Evolutionary conservation across 768 basidiomycete species (phyloP).

Genomic region (Goffeauzyma gilvescens): DNA sequence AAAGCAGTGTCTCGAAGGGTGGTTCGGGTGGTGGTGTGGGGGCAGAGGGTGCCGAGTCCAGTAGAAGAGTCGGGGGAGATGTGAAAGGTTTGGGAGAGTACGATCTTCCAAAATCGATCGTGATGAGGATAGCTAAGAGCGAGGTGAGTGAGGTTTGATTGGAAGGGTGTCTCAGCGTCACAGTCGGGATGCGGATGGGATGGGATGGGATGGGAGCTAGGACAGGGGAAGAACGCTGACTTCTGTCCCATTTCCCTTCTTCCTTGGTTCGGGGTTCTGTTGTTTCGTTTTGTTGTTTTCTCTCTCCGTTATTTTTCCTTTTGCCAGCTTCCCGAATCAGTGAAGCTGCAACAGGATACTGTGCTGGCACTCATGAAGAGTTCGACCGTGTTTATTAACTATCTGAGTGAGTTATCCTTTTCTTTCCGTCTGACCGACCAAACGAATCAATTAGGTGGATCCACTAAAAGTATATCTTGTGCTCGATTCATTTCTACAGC

Average conservation of each 20-base stretch:
- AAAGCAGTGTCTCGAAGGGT: no score
- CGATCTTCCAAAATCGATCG: slow-evolving; percentile 64
- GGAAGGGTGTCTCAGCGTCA: background rate
- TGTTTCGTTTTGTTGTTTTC: no score
- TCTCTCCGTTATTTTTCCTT: no score
- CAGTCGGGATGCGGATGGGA: no score
- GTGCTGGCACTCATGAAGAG: slow-evolving; percentile 66
- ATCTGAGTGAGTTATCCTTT: slow-evolving; percentile 45
- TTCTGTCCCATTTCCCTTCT: background rate
- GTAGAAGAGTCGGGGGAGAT: no score
- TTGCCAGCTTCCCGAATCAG: slow-evolving; percentile 37
- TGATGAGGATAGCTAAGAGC: slow-evolving; percentile 68
- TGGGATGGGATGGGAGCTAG: background rate
- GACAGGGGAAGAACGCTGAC: background rate
- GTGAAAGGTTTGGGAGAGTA: slow-evolving; percentile 81
- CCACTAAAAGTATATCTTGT: background rate
- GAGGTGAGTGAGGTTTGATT: slow-evolving; percentile 39
- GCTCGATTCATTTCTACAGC: slow-evolving; percentile 24
- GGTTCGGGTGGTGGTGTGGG: no score
- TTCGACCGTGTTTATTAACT: slow-evolving; percentile 89
- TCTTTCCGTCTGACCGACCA: slow-evolving; percentile 1
- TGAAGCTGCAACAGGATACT: slow-evolving; percentile 78
- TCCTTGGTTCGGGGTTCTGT: slow-evolving; percentile 34
- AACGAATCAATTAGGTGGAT: slow-evolving; percentile 4
- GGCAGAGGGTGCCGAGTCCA: no score